Base-by-base conservation (phyloP, 371 early-diverging fungal genomes). In the Batkoa obscura region DNA sequence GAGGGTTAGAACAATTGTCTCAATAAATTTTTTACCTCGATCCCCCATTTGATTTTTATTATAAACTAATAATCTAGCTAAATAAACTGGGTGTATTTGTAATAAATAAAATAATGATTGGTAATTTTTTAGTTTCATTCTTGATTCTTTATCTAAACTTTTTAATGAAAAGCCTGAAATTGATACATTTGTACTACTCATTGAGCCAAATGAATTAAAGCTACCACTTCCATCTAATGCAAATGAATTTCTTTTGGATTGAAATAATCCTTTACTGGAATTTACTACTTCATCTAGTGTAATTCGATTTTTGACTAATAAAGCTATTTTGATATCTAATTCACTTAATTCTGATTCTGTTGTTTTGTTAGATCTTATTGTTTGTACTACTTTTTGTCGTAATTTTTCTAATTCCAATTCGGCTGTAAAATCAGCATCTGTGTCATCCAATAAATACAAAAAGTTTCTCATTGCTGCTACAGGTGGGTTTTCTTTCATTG, bases 251-350 rank as follows among this genome's bases (percentile, higher is more conserved):
- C 55, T n/a, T 32, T 55, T 55, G 53, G 15, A 15, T 17, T 17
- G 34, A 35, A 53, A 41, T 23, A 53, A 68, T 66, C 53, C 67
- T 68, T 50, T 73, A 72, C 65, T 72, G 2, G 68, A 71, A 52
- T 78, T 82, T 54, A 84, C 66, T 2, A 94, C 88, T 62, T 94
- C 94, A 36, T 94, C 93, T 41, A 98, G 69, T 8, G 90, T 79
- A 54, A 96, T 89, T 50, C 89, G 88, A 69, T 99, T 99, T 60
- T 90, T 84, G 37, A 98, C 83, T 23, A 99, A 79, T 15, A 99
- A 74, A 9, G 95, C 88, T 59, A 99, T 95, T 66, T 96, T 95
- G 57, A 88, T 82, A 61, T 99, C 98, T 2, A 97, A 72, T 17
- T 85, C 82, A 58, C 80, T 90, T 23, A 99, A 69, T 41, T 87